These are phyloP conservation scores for Pachyrhizus erosus DNA, from an alignment of 306 rosid genomes.

Conservation along the genomic window DNA sequence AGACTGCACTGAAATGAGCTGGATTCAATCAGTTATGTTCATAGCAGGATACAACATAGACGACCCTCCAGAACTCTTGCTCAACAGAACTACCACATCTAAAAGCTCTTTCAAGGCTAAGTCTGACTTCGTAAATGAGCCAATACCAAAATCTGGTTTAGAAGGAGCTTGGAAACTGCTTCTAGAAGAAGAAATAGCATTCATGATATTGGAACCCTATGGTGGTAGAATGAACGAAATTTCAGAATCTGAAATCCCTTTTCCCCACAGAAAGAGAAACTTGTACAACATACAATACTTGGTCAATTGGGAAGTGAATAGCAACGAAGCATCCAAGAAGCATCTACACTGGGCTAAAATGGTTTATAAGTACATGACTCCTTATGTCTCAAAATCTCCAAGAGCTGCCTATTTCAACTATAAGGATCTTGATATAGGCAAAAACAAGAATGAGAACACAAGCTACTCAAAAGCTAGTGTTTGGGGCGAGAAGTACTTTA, in stretches of 20 bases:
- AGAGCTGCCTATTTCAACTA: conserved; percentile 47
- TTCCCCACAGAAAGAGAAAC: conserved; percentile 66
- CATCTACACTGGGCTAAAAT: conserved; percentile 41
- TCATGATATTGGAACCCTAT: conserved; percentile 55
- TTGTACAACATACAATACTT: conserved; percentile 50
- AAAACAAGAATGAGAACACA: conserved; percentile 31
- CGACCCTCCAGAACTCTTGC: conserved; percentile 50
- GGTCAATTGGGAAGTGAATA: conserved; percentile 40
- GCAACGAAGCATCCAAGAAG: conserved; percentile 18
- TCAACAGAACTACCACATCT: conserved; percentile 43
- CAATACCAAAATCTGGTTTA: conserved; percentile 54
- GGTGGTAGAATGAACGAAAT: conserved; percentile 70
- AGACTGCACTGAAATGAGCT: conserved; percentile 68
- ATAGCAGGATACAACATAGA: conserved; percentile 47
- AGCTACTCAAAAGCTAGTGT: conserved; percentile 45
- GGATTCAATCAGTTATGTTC: conserved; percentile 60
- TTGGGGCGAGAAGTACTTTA: conserved; percentile 53
- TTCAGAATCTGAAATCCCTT: conserved; percentile 52
- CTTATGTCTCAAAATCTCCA: conserved; percentile 50
- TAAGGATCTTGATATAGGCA: conserved; percentile 55
- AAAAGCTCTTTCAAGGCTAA: conserved; percentile 66
- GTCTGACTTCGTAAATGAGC: conserved; percentile 60
- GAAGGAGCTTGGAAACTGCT: conserved; percentile 60
- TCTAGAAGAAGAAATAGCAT: conserved; percentile 44
- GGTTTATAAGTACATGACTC: conserved; percentile 47